These are phyloP conservation scores for Erigeron canadensis DNA, from an alignment of 129 eudicot genomes.

Conservation along the genomic window DNA sequence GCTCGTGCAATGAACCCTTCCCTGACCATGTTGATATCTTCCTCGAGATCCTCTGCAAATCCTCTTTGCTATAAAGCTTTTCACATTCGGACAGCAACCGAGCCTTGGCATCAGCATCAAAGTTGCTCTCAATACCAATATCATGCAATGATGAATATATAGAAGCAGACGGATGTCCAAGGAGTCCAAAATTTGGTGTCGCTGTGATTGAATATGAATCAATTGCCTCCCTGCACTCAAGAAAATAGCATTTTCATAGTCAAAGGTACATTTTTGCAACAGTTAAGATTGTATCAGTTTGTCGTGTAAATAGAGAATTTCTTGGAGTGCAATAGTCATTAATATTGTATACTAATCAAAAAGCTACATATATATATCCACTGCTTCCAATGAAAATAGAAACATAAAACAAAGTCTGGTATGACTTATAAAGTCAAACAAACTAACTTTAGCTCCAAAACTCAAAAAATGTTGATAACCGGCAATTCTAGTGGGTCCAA, in stretches of 20 bases:
- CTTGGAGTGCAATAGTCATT: too few relatives aligned
- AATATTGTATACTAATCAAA: background rate
- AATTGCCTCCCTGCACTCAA: conserved; percentile 62
- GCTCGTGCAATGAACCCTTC: conserved; percentile 49
- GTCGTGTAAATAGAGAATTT: too few relatives aligned
- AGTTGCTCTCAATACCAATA: conserved; percentile 36
- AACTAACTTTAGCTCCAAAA: too few relatives aligned
- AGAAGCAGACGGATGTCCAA: conserved; percentile 37
- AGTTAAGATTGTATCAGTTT: too few relatives aligned
- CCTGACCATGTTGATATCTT: conserved; percentile 49
- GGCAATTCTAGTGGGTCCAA: too few relatives aligned
- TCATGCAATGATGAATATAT: conserved; percentile 34
- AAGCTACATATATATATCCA: background rate
- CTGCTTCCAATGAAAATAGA: background rate
- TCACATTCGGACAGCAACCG: conserved; percentile 65
- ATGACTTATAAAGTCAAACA: background rate
- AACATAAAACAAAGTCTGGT: background rate
- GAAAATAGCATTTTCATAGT: conserved; percentile 20
- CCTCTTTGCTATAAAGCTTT: conserved; percentile 42
- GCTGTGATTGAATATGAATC: conserved; percentile 78
- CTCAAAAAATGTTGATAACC: too few relatives aligned
- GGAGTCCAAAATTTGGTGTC: conserved; percentile 64
- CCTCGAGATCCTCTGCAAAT: conserved; percentile 42
- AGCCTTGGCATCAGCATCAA: conserved; percentile 48
- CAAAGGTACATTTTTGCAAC: background rate